A percentile compares a stretch with the other conserved stretches of the same genome.
Evolutionary conservation across 768 basidiomycete species (phyloP).

Genomic region (Xerocomellus dryophilus): DNA sequence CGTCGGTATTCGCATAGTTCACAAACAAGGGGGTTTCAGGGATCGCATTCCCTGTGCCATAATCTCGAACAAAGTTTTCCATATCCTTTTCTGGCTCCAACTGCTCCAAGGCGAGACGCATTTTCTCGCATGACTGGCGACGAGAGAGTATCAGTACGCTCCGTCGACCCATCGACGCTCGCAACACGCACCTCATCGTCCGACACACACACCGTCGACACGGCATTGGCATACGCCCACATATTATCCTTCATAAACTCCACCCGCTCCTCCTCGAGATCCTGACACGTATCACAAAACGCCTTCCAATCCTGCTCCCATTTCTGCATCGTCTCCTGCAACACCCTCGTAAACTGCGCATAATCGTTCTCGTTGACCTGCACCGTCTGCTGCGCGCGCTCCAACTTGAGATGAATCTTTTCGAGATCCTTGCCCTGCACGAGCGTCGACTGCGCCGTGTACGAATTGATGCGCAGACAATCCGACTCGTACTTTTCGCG

Average conservation of each 20-base stretch:
- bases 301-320: conserved; percentile 95
- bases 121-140: conserved; percentile 82
- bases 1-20: conserved; percentile 70
- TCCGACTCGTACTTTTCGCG: conserved; percentile 92
- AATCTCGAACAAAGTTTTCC: conserved; percentile 83
- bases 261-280: conserved; percentile 91
- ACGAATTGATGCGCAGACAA: conserved; percentile 90
- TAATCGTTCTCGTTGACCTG: conserved; percentile 91
- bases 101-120: conserved; percentile 82
- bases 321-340: conserved; percentile 73
- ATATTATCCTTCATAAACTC: conserved; percentile 93
- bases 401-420: conserved; percentile 81
- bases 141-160: background rate
- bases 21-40: conserved; percentile 87
- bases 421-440: conserved; percentile 94
- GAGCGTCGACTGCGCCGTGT: conserved; percentile 86
- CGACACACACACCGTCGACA: conserved; percentile 92
- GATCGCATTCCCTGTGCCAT: conserved; percentile 84
- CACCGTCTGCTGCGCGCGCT: conserved; percentile 86
- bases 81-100: conserved; percentile 87
- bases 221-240: conserved; percentile 94
- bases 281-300: conserved; percentile 94
- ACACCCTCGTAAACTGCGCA: conserved; percentile 74
- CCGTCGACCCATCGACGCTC: background rate
- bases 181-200: conserved; percentile 80